Evolutionary conservation across 2,329 filamentous ascomycete species (phyloP).

Genomic region (Epichloe glyceriae): DNA sequence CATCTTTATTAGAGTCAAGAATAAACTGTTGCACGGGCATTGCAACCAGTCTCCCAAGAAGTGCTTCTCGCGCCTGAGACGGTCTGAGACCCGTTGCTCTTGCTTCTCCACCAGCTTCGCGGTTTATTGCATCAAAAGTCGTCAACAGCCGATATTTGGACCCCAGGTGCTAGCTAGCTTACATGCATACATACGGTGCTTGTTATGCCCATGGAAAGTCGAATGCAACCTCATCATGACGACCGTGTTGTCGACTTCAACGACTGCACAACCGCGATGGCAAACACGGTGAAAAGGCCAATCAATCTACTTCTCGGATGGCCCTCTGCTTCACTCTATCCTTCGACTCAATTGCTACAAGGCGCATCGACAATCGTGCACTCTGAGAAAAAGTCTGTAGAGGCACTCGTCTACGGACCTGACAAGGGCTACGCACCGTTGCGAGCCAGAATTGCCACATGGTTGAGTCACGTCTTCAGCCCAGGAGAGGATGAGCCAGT

Average conservation of each 20-base stretch:
- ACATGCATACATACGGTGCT: no score
- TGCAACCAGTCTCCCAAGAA: no score
- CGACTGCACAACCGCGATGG: background rate
- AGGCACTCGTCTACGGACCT: conserved; percentile 57
- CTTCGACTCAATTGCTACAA: background rate
- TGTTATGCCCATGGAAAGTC: no score
- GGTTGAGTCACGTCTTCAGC: conserved; percentile 39
- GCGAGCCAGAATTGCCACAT: conserved; percentile 53
- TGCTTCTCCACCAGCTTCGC: no score
- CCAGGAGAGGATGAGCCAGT: background rate
- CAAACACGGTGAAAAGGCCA: conserved; percentile 14
- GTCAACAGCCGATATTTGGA: no score
- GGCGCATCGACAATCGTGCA: conserved; percentile 38
- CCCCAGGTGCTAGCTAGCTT: no score
- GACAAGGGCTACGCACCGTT: conserved; percentile 63
- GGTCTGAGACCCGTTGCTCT: no score
- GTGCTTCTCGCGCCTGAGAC: no score
- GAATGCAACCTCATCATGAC: background rate
- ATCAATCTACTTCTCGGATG: conserved; percentile 59
- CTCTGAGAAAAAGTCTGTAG: conserved; percentile 30
- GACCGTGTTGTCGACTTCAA: background rate
- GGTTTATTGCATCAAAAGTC: no score
- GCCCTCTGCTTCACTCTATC: conserved; percentile 52
- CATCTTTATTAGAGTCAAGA: no score
- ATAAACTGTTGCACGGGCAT: no score